phyloP scores from a whole-genome alignment of 164 flowering plant genomes.

The grape (Vitis vinifera) region DNA sequence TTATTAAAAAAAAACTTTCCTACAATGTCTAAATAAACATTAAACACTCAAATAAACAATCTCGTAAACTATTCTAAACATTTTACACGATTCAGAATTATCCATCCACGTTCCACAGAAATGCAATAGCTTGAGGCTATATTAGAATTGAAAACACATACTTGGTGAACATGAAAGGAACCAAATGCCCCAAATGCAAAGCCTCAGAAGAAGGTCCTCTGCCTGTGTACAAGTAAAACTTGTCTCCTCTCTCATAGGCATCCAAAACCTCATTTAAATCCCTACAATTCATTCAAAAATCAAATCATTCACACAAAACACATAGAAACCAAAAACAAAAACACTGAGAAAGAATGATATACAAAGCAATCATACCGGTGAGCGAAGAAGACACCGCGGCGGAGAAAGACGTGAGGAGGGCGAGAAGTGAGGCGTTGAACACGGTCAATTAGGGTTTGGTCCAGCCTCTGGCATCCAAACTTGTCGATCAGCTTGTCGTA shows the following conservation, averaged over 20 bases:
- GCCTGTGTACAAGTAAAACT: conserved; percentile 86
- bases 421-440: conserved; percentile 80
- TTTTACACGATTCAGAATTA: no score
- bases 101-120: no score
- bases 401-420: conserved; percentile 89
- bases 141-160: conserved; percentile 16
- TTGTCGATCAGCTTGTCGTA: conserved; percentile 94
- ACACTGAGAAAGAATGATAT: not conserved
- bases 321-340: not conserved
- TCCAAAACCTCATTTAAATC: conserved; percentile 79
- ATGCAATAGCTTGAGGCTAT: not conserved
- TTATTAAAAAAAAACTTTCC: no score
- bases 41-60: no score
- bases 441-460: conserved; percentile 56
- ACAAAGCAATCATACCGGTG: conserved; percentile 46
- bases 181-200: conserved; percentile 87
- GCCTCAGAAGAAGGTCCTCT: conserved; percentile 94
- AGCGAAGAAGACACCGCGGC: conserved; percentile 95
- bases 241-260: conserved; percentile 80
- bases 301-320: not conserved
- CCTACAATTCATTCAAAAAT: conserved; percentile 21
- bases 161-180: conserved; percentile 98
- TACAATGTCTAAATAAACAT: no score
- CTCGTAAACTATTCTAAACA: no score
- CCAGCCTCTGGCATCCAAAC: conserved; percentile 86